Evolutionary conservation across 2,329 filamentous ascomycete genomes (phyloP).

Genomic region (Nigrograna mackinnonii): DNA sequence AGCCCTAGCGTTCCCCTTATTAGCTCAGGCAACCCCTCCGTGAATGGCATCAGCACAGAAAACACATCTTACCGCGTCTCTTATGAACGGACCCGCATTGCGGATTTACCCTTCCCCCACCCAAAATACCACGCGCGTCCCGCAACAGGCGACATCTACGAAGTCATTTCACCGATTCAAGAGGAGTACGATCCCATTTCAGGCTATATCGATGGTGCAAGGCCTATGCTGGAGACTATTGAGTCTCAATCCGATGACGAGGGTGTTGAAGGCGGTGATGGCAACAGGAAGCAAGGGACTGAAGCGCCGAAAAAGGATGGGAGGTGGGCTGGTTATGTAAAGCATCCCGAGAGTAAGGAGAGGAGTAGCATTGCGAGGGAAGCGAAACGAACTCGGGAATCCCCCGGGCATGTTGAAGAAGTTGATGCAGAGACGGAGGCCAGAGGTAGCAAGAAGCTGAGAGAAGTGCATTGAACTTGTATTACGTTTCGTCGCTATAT

Average conservation of each 20-base stretch:
- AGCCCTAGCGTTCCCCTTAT: too few species aligned
- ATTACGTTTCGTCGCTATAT: too few species aligned
- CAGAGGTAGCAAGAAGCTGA: background rate
- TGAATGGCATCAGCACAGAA: background rate
- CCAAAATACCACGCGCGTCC: conserved; percentile 15
- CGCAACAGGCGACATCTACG: conserved; percentile 7
- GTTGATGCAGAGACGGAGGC: background rate
- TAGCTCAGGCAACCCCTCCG: too few species aligned
- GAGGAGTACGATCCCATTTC: conserved; percentile 10
- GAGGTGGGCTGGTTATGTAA: conserved; percentile 12
- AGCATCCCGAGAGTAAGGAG: conserved; percentile 17
- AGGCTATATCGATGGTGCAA: conserved; percentile 8
- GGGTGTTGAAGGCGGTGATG: background rate
- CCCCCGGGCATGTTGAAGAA: background rate
- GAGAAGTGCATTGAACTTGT: background rate
- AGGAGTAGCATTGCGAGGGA: conserved; percentile 16
- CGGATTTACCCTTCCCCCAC: conserved; percentile 12
- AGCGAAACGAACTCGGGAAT: conserved; percentile 3
- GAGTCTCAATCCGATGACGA: conserved; percentile 4
- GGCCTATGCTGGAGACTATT: conserved; percentile 10
- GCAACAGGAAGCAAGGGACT: background rate
- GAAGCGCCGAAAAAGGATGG: conserved; percentile 3
- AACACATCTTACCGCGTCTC: conserved; percentile 12
- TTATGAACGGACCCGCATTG: conserved; percentile 13
- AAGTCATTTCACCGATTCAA: conserved; percentile 11